phyloP scores from a whole-genome alignment of 2,329 filamentous ascomycete genomes.

The Epichloe festucae region DNA sequence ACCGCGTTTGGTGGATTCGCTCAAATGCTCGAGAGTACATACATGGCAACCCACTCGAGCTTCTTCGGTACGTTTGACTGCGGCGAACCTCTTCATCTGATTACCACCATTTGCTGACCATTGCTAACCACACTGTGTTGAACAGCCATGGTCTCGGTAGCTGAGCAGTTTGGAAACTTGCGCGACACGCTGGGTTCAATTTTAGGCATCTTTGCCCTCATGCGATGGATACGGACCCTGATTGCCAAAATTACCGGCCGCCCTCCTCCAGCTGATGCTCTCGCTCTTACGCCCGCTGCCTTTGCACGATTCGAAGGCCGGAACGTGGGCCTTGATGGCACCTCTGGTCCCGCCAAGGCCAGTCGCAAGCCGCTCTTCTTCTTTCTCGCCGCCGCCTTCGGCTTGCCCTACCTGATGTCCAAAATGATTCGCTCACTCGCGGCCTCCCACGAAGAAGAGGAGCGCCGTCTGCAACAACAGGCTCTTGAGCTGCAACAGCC shows the following conservation, averaged over 20 bases:
- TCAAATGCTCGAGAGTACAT: constrained; percentile 98
- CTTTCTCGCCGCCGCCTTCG: constrained; percentile 89
- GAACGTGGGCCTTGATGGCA: constrained; percentile 44
- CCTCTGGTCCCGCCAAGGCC: constrained; percentile 53
- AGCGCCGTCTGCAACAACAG: constrained; percentile 41
- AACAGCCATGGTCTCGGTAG: constrained; percentile 90
- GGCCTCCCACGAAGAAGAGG: constrained; percentile 72
- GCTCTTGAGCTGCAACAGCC: constrained; percentile 38
- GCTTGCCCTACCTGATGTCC: constrained; percentile 90
- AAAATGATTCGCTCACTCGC: constrained; percentile 85
- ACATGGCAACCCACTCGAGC: constrained; percentile 97
- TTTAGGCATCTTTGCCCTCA: constrained; percentile 86
- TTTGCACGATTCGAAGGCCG: constrained; percentile 83
- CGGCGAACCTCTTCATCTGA: not conserved
- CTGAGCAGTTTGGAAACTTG: constrained; percentile 90
- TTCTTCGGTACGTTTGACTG: constrained; percentile 67
- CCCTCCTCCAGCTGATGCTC: constrained; percentile 77
- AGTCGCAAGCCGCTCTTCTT: constrained; percentile 94
- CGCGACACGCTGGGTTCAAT: constrained; percentile 88
- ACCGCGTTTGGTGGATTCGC: constrained; percentile 94
- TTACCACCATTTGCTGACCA: not conserved
- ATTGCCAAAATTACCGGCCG: constrained; percentile 88
- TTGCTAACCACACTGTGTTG: not conserved
- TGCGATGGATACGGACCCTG: constrained; percentile 87
- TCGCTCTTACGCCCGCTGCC: constrained; percentile 73